A percentile compares a stretch with the other conserved stretches of the same genome.
Evolutionary conservation across 1,139 yeast genomes (phyloP).

Genomic region (Pichia sp.): DNA sequence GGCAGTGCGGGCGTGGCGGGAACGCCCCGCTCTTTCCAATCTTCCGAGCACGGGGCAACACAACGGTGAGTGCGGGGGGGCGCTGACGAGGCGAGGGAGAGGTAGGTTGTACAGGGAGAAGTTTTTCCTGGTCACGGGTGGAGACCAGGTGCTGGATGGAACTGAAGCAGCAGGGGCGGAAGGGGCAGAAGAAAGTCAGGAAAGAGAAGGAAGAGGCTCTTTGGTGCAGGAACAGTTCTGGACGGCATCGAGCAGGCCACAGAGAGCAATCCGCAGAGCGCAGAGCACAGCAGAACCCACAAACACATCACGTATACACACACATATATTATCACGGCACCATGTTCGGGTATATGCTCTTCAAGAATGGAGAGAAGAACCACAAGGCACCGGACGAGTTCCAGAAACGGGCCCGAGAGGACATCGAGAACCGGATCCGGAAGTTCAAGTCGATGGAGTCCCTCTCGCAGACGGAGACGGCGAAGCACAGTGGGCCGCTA

Average conservation of each 20-base stretch:
- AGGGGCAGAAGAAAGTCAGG: not conserved
- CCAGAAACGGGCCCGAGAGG: slow-evolving; percentile 30
- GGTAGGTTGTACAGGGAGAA: not conserved
- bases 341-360: slow-evolving; percentile 31
- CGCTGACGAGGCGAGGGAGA: not conserved
- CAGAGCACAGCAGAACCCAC: not conserved
- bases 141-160: not conserved
- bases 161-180: not conserved
- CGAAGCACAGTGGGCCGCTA: not conserved
- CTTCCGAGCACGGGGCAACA: not conserved
- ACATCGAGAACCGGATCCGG: slow-evolving; percentile 28
- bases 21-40: not conserved
- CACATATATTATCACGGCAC: not conserved
- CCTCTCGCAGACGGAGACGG: not conserved
- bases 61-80: not conserved
- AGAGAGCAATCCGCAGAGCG: not conserved
- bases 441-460: slow-evolving; percentile 6
- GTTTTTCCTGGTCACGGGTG: not conserved
- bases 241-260: too few relatives aligned
- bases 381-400: slow-evolving; percentile 30
- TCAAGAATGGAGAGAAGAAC: slow-evolving; percentile 24
- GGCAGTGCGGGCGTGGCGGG: not conserved
- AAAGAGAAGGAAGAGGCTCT: not conserved
- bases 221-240: not conserved
- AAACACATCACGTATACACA: not conserved